Percentiles rank a stretch among this genome's conserved stretches.
Conservation (phyloP, 768 basidiomycete species). For the Mycena vitilis region DNA sequence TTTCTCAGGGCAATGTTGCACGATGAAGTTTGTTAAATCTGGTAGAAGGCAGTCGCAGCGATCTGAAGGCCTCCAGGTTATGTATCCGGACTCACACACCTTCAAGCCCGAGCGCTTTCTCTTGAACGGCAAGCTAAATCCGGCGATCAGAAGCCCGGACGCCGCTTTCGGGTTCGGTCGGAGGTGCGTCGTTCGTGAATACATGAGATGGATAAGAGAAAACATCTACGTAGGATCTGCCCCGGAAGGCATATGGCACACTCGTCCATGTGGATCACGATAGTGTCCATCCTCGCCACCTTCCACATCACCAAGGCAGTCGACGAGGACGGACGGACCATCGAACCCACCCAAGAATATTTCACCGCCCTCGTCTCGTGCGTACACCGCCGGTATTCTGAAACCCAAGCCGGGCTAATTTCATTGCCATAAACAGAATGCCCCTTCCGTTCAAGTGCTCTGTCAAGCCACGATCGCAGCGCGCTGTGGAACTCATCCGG, state of each 20-base stretch:
- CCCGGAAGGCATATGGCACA: conserved; percentile 41
- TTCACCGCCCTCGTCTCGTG: background rate
- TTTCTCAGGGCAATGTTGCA: conserved; percentile 30
- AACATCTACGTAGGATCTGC: conserved; percentile 21
- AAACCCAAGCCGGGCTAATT: too few species aligned
- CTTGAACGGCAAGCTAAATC: conserved; percentile 38
- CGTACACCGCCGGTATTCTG: background rate
- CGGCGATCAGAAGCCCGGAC: conserved; percentile 26
- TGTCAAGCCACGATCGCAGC: conserved; percentile 12
- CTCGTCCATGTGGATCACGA: conserved; percentile 40
- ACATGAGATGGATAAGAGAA: background rate
- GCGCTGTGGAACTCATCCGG: background rate
- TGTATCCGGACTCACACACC: conserved; percentile 49
- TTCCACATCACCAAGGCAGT: conserved; percentile 42
- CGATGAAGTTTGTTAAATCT: conserved; percentile 19
- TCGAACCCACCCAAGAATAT: conserved; percentile 27
- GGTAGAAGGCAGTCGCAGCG: background rate
- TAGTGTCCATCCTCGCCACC: conserved; percentile 39
- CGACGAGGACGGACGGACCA: conserved; percentile 38
- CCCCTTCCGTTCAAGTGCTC: conserved; percentile 17
- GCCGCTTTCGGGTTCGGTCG: conserved; percentile 41
- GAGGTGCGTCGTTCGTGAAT: conserved; percentile 35
- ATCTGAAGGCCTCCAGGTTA: conserved; percentile 4
- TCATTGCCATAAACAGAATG: background rate
- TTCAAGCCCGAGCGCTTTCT: conserved; percentile 55